Base-by-base conservation (phyloP, 345 rosid species). In the Populus pruinosa region DNA sequence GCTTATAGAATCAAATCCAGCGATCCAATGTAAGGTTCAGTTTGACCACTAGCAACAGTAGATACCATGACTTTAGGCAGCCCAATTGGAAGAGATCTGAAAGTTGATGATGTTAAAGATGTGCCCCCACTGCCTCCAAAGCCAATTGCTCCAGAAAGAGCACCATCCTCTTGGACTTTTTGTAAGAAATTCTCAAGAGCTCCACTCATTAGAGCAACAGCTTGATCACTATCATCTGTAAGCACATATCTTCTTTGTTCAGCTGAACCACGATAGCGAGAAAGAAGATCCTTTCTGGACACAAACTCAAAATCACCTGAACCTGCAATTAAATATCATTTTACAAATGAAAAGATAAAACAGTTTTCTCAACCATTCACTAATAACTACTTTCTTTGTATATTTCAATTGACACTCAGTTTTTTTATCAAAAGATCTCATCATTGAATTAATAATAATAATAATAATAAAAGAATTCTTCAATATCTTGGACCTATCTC, bases 51-150 rank as follows among this genome's bases (percentile, higher is more conserved):
- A 8, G 99, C 95, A 39, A 95, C 99, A 69, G 98, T 93, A 1
- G 99, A 93, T 31, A 93, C 93, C 66, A 95, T 91, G 64, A 92
- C 73, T 86, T 95, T 95, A 2, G 99, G 98, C 33, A 90, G 66
- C 35, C 98, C 96, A 67, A 95, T 63, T 0, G 94, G 92, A 61
- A 95, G 94, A 79, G 87, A 85, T 75, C 85, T 86, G 70, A 95
- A 93, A n/a, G 97, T 91, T 0, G 90, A 79, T 2, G 99, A 86
- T 39, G 91, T 66, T 21, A 93, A 82, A n/a, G 94, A 92, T 5
- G 99, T 95, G 72, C 98, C 98, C 77, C 98, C 97, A 69, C 91
- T 86, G 75, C 99, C 98, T 17, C 99, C 99, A 38, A 93, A 82
- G 9, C 98, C 98, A 70, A 92, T 88, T 18, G 81, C 89, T 78